Percentiles rank a stretch among this genome's conserved stretches.
phyloP scores from a whole-genome alignment of 2,329 filamentous ascomycete species.

The Venturia effusa region DNA sequence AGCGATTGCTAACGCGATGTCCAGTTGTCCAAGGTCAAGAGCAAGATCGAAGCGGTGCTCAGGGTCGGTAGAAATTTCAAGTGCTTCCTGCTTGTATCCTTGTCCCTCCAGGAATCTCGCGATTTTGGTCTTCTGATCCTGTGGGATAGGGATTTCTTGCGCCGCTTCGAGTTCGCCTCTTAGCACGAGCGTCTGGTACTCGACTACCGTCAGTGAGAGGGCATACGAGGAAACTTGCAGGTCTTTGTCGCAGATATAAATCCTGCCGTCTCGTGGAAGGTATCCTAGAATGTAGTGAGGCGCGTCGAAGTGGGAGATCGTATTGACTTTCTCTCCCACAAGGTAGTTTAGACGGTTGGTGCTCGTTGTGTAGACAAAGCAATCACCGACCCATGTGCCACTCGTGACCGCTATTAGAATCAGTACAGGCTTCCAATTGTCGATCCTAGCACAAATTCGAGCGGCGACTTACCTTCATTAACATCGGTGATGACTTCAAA shows the following conservation, averaged over 20 bases:
- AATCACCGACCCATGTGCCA: conserved; percentile 96
- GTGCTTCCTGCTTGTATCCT: conserved; percentile 88
- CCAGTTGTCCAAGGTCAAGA: conserved; percentile 68
- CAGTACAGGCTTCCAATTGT: conserved; percentile 34
- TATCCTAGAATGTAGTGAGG: conserved; percentile 93
- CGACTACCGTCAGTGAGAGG: conserved; percentile 82
- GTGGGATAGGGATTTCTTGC: conserved; percentile 73
- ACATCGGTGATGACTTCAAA: conserved; percentile 97
- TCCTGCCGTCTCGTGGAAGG: conserved; percentile 85
- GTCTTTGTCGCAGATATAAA: conserved; percentile 95
- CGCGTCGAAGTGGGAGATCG: conserved; percentile 91
- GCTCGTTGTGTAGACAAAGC: conserved; percentile 96
- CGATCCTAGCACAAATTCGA: neutral
- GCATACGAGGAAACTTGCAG: conserved; percentile 83
- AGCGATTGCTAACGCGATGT: conserved; percentile 77
- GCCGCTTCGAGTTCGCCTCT: conserved; percentile 89
- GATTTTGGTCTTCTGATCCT: conserved; percentile 96
- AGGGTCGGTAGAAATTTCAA: conserved; percentile 86
- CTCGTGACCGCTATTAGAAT: neutral
- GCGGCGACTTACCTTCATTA: conserved; percentile 40
- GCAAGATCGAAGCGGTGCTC: conserved; percentile 97
- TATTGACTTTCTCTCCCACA: conserved; percentile 95
- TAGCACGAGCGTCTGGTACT: conserved; percentile 93
- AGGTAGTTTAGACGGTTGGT: conserved; percentile 97
- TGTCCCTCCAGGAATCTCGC: conserved; percentile 95